phyloP scores from a whole-genome alignment of 2,329 filamentous ascomycete genomes.

The Sphaerulina vaccinii region DNA sequence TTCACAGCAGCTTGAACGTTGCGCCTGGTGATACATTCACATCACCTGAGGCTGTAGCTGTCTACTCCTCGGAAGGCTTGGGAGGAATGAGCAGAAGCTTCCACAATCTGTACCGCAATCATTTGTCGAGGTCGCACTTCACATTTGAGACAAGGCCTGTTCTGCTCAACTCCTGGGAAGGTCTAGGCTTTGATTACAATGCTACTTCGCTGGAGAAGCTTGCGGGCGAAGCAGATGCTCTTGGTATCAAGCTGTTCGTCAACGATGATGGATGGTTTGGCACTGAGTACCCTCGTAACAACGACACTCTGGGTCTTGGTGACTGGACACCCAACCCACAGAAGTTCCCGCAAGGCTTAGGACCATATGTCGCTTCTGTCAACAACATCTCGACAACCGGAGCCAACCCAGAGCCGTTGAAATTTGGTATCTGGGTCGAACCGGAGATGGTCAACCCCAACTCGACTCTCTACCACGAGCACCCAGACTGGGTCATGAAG shows the following conservation, averaged over 20 bases:
- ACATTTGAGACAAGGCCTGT: slow-evolving; percentile 54
- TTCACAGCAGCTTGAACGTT: slow-evolving; percentile 60
- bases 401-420: slow-evolving; percentile 49
- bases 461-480: slow-evolving; percentile 59
- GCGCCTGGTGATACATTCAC: slow-evolving; percentile 57
- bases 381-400: slow-evolving; percentile 50
- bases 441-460: slow-evolving; percentile 67
- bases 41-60: slow-evolving; percentile 62
- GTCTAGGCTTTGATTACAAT: slow-evolving; percentile 59
- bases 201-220: slow-evolving; percentile 56
- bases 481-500: slow-evolving; percentile 64
- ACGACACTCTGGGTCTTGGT: slow-evolving; percentile 59
- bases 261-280: slow-evolving; percentile 70
- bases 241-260: slow-evolving; percentile 64
- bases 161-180: slow-evolving; percentile 67
- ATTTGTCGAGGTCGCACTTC: slow-evolving; percentile 59
- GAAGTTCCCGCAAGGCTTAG: slow-evolving; percentile 59
- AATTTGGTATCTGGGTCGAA: slow-evolving; percentile 67
- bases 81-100: slow-evolving; percentile 63
- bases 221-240: slow-evolving; percentile 55
- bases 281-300: slow-evolving; percentile 58
- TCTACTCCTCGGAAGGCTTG: slow-evolving; percentile 60
- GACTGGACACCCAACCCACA: slow-evolving; percentile 62
- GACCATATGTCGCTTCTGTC: slow-evolving; percentile 52
- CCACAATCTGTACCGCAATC: slow-evolving; percentile 61